Base-by-base conservation (phyloP, 2,329 filamentous ascomycete species). In the Colletotrichum australisinense region DNA sequence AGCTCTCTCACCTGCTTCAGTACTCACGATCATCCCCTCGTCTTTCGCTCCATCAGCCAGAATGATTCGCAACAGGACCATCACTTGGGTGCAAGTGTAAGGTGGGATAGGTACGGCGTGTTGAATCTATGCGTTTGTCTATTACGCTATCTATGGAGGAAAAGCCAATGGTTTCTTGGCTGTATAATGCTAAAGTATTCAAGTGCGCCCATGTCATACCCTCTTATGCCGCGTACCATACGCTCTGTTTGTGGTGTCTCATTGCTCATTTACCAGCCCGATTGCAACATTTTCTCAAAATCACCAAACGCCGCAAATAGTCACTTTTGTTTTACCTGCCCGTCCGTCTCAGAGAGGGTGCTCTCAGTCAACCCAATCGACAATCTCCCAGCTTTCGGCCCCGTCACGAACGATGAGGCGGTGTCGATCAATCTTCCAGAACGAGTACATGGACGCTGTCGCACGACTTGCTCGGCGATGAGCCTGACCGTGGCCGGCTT, bases 341-440 rank as follows among this genome's bases (percentile, higher is more conserved):
- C 11, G n/a, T 19, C 65, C 28, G 38, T n/a, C 14, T 32, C 11
- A 38, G 14, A 32, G 22, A 52, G 59, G 52, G 32, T 35, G 32
- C 35, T 26, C 77, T 76, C 76, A 74, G 60, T 84, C 83, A 60
- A 81, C 80, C 92, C 92, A 94, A 53, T 89, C 85, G 52, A 83
- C 83, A 75, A 94, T 87, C 63, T 89, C 86, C 91, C 93, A 97
- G 57, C 84, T 87, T 75, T 86, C 81, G 49, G 88, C 90, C 22
- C 88, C 89, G 78, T 96, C 91, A 28, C 87, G 86, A 75, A 98
- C 88, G 46, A 90, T 89, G 78, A 97, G 84, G 70, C 89, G 89
- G 78, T 92, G 88, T 76, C 93, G 91, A 78, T 93, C 91, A 78
- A 95, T 94, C 72, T 86, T 86, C 88, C 93, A 93, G 87, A 83